A percentile compares a stretch with the other conserved stretches of the same genome.
phyloP scores from a whole-genome alignment of 2,329 filamentous ascomycete species.

The Exophiala spinifera region DNA sequence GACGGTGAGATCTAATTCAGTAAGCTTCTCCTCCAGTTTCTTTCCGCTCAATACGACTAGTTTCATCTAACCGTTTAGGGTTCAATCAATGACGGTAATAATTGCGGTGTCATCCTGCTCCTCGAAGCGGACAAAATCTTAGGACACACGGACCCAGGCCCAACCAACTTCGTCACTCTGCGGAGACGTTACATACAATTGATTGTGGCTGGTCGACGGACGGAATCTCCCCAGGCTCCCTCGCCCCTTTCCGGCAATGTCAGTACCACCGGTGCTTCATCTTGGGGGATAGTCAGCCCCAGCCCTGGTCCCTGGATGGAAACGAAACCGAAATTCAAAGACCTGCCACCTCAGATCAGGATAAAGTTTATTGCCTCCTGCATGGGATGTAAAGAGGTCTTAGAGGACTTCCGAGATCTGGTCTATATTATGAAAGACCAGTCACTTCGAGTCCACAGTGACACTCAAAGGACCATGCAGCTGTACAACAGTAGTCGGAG shows the following conservation, averaged over 20 bases:
- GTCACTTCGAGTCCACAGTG: neutral
- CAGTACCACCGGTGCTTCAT: neutral
- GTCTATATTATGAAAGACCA: neutral
- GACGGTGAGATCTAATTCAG: neutral
- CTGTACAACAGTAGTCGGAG: constrained; percentile 1
- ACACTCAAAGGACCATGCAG: constrained; percentile 1
- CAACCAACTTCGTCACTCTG: neutral
- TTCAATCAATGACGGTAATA: constrained; percentile 4
- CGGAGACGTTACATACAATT: constrained; percentile 2
- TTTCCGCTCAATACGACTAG: neutral
- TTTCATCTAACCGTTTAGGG: neutral
- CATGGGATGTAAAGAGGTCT: constrained; percentile 1
- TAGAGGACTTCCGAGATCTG: constrained; percentile 4
- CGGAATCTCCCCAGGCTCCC: neutral
- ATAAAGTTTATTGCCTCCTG: constrained; percentile 2
- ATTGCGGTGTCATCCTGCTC: constrained; percentile 4
- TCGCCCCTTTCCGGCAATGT: neutral
- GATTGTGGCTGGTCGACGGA: neutral
- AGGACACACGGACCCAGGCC: neutral
- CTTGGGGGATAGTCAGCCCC: neutral
- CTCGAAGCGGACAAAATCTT: constrained; percentile 2
- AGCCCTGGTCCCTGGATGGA: neutral
- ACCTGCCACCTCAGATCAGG: neutral
- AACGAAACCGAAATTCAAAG: neutral
- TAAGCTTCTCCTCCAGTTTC: neutral